Conservation (phyloP, 2,329 filamentous ascomycete genomes). For the Pyrenophora graminea region DNA sequence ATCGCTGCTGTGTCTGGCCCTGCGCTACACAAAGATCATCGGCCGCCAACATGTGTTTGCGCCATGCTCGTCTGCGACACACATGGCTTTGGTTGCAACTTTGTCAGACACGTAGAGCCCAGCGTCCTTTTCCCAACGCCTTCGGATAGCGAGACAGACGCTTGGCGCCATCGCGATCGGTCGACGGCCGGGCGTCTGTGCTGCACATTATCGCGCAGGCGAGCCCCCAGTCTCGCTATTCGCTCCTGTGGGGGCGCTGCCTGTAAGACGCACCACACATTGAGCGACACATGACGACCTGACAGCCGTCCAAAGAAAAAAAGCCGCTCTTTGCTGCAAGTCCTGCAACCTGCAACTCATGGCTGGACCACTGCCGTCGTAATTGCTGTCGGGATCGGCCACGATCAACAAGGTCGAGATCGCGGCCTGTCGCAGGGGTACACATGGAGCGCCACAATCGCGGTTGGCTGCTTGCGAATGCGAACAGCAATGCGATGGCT, state of each 20-base stretch:
- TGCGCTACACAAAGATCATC: slow-evolving; percentile 24
- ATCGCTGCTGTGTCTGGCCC: slow-evolving; percentile 27
- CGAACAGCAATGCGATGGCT: slow-evolving; percentile 1
- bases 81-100: not conserved
- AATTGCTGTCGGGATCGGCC: slow-evolving; percentile 15
- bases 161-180: slow-evolving; percentile 40
- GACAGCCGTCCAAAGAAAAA: slow-evolving; percentile 17
- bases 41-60: slow-evolving; percentile 31
- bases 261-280: slow-evolving; percentile 14
- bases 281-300: slow-evolving; percentile 22
- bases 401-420: slow-evolving; percentile 26
- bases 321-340: slow-evolving; percentile 28
- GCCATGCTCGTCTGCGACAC: slow-evolving; percentile 1
- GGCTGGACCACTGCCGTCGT: slow-evolving; percentile 20
- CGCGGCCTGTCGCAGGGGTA: slow-evolving; percentile 9
- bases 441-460: slow-evolving; percentile 1
- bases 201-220: slow-evolving; percentile 25
- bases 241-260: slow-evolving; percentile 25
- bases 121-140: not conserved
- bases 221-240: slow-evolving; percentile 27
- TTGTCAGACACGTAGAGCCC: not conserved
- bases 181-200: slow-evolving; percentile 29
- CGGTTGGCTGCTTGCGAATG: slow-evolving; percentile 3
- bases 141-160: slow-evolving; percentile 15
- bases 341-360: slow-evolving; percentile 27